phyloP scores from a whole-genome alignment of 2,329 filamentous ascomycete species.

The Cercospora janseana region DNA sequence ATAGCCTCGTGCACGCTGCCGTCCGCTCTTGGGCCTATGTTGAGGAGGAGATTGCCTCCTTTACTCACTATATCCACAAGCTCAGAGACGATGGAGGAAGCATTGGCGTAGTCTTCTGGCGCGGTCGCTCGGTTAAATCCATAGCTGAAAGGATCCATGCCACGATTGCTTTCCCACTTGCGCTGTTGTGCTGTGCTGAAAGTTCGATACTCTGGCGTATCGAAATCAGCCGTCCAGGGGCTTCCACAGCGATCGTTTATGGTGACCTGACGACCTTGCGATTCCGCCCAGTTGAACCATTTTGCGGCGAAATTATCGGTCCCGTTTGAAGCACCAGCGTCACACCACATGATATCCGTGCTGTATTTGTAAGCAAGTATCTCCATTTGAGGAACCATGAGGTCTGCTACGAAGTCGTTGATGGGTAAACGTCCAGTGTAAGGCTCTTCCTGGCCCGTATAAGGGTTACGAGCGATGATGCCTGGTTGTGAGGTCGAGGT shows the following conservation, averaged over 20 bases:
- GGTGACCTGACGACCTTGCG: slow-evolving; percentile 11
- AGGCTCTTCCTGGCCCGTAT: slow-evolving; percentile 37
- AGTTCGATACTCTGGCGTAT: slow-evolving; percentile 28
- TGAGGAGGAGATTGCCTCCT: slow-evolving; percentile 30
- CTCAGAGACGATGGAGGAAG: slow-evolving; percentile 21
- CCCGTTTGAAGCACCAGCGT: slow-evolving; percentile 39
- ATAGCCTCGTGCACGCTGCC: slow-evolving; percentile 8
- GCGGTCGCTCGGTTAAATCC: slow-evolving; percentile 22
- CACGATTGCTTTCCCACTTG: slow-evolving; percentile 27
- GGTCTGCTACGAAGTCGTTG: slow-evolving; percentile 44
- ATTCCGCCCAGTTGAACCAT: slow-evolving; percentile 46
- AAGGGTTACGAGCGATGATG: too few relatives aligned
- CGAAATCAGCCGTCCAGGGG: slow-evolving; percentile 1
- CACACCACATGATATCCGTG: slow-evolving; percentile 54
- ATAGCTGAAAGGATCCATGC: slow-evolving; percentile 26
- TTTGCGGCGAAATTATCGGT: slow-evolving; percentile 28
- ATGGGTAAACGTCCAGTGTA: slow-evolving; percentile 33
- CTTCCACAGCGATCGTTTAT: slow-evolving; percentile 3
- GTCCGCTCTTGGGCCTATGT: slow-evolving; percentile 27
- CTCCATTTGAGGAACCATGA: slow-evolving; percentile 51
- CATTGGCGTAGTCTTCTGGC: slow-evolving; percentile 24
- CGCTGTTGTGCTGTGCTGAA: too few relatives aligned
- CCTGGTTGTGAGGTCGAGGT: too few relatives aligned
- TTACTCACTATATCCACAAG: slow-evolving; percentile 31
- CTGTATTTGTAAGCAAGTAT: slow-evolving; percentile 45